Conservation (phyloP, 208 protist genomes). For the Leishmania turanica region DNA sequence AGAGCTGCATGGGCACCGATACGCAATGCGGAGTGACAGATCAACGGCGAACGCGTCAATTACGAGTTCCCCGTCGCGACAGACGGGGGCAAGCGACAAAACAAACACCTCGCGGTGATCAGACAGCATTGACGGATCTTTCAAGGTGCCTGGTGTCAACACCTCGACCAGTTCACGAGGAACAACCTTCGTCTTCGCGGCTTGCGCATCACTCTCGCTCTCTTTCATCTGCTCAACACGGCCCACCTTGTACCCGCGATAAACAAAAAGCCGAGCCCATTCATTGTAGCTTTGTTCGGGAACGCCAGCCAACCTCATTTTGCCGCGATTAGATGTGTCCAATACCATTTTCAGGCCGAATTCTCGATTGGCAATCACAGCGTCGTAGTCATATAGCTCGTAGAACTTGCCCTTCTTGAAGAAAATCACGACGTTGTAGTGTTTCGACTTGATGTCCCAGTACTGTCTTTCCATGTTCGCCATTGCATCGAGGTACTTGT, state of each 20-base stretch:
- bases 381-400: slow-evolving; percentile 95
- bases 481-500: slow-evolving; percentile 78
- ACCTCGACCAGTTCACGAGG: slow-evolving; percentile 88
- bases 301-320: slow-evolving; percentile 94
- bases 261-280: slow-evolving; percentile 94
- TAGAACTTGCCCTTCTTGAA: slow-evolving; percentile 98
- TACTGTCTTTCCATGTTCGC: slow-evolving; percentile 95
- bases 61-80: background rate
- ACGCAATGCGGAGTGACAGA: slow-evolving; percentile 73
- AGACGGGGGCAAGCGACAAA: slow-evolving; percentile 50
- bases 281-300: slow-evolving; percentile 91
- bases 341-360: slow-evolving; percentile 96
- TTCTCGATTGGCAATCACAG: slow-evolving; percentile 88
- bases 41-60: slow-evolving; percentile 86
- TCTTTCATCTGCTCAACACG: slow-evolving; percentile 94
- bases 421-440: slow-evolving; percentile 94
- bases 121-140: slow-evolving; percentile 81
- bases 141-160: slow-evolving; percentile 92
- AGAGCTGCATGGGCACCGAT: slow-evolving; percentile 57
- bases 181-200: slow-evolving; percentile 68
- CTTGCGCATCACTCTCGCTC: slow-evolving; percentile 28
- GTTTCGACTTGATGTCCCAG: slow-evolving; percentile 94
- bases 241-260: slow-evolving; percentile 92
- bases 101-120: slow-evolving; percentile 75
- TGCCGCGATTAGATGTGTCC: slow-evolving; percentile 80